Conservation (phyloP, 176 grass and related monocot genomes). For the Eragrostis curvula region DNA sequence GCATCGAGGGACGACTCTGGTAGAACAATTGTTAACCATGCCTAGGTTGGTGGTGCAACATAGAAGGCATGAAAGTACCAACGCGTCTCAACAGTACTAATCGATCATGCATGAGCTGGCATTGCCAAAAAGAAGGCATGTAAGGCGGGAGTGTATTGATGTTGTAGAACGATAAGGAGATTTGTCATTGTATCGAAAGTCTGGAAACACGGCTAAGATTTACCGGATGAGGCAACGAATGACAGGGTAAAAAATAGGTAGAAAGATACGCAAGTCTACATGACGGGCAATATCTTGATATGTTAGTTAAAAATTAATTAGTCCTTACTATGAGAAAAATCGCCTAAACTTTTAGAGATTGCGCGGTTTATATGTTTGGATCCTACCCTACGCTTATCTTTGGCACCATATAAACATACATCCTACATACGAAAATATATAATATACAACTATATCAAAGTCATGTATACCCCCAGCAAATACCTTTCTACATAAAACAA, state of each 20-base stretch:
- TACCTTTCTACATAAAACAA: background rate
- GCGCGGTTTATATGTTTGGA: background rate
- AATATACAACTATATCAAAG: background rate
- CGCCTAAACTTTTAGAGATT: background rate
- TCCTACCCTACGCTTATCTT: background rate
- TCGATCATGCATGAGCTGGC: background rate
- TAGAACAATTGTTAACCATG: too few relatives aligned
- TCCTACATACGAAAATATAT: too few relatives aligned
- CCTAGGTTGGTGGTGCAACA: too few relatives aligned
- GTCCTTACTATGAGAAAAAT: background rate
- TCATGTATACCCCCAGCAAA: background rate
- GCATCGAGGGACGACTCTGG: too few relatives aligned
- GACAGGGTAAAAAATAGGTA: background rate
- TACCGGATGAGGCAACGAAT: too few relatives aligned
- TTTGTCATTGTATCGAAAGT: too few relatives aligned
- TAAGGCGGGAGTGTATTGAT: background rate
- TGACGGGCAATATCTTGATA: background rate
- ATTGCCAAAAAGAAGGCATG: background rate
- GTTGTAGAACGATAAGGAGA: too few relatives aligned
- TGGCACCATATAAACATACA: background rate
- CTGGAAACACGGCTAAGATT: too few relatives aligned
- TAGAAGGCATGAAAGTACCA: too few relatives aligned
- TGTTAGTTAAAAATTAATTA: background rate
- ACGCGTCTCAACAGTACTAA: too few relatives aligned
- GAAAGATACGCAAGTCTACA: background rate